Conservation (phyloP, 2,329 filamentous ascomycete genomes). For the Penicillium occitanis region DNA sequence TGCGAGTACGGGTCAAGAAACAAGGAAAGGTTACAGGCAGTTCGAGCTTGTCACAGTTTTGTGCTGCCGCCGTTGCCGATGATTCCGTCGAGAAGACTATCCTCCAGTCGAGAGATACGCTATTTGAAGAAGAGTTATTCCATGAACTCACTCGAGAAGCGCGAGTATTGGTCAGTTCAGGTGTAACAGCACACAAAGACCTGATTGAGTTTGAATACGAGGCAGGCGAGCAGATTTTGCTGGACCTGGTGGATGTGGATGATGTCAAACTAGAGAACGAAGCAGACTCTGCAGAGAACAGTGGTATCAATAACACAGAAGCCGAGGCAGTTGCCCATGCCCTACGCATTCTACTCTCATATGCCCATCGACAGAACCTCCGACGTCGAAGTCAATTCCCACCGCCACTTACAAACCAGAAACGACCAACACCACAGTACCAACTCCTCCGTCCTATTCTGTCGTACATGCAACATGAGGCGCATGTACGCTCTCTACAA, state of each 20-base stretch:
- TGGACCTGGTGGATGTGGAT: conserved; percentile 68
- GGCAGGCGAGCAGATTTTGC: conserved; percentile 57
- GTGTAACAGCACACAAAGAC: conserved; percentile 64
- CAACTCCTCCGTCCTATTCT: conserved; percentile 61
- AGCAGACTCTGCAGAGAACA: conserved; percentile 26
- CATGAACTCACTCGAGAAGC: conserved; percentile 84
- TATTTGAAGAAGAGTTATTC: conserved; percentile 73
- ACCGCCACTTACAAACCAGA: conserved; percentile 53
- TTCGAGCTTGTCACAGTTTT: conserved; percentile 35
- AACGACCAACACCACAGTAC: conserved; percentile 52
- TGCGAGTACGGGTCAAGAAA: conserved; percentile 67
- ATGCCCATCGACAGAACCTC: conserved; percentile 74
- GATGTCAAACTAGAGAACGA: conserved; percentile 31
- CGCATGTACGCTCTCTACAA: conserved; percentile 37
- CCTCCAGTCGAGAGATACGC: conserved; percentile 49
- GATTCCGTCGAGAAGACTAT: conserved; percentile 40
- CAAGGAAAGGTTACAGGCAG: conserved; percentile 59
- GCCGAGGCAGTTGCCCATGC: conserved; percentile 67
- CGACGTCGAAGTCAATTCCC: conserved; percentile 64
- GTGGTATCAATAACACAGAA: conserved; percentile 38
- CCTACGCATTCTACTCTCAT: conserved; percentile 73
- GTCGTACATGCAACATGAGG: conserved; percentile 53
- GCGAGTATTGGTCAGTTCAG: conserved; percentile 67
- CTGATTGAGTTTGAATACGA: conserved; percentile 58
- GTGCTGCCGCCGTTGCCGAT: conserved; percentile 23